phyloP scores from a whole-genome alignment of 1,139 yeast species.

The Diutina mesorugosa region DNA sequence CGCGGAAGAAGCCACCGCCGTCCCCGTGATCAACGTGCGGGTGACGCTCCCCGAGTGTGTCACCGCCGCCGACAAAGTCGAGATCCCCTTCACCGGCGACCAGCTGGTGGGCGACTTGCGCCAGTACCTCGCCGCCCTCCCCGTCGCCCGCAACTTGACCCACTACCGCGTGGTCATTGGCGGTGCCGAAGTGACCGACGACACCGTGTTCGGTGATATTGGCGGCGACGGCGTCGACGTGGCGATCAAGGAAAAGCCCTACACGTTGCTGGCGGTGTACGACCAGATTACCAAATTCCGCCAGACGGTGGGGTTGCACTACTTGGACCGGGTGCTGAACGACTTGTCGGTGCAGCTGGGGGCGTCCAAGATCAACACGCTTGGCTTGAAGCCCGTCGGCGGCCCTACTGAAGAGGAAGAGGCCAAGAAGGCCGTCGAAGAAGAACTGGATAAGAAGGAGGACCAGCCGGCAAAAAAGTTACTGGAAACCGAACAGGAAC shows the following conservation, averaged over 20 bases:
- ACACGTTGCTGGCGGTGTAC: conserved; percentile 25
- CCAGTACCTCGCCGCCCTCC: conserved; percentile 41
- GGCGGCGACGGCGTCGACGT: conserved; percentile 5
- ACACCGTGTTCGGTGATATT: conserved; percentile 18
- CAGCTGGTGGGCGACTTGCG: conserved; percentile 49
- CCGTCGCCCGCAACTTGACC: conserved; percentile 47
- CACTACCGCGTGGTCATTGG: conserved; percentile 37
- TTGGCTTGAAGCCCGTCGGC: conserved; percentile 16
- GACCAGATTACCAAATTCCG: conserved; percentile 30
- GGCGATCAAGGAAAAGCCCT: conserved; percentile 19
- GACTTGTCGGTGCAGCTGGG: conserved; percentile 13
- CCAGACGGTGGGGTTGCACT: conserved; percentile 32
- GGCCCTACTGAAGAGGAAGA: conserved; percentile 4
- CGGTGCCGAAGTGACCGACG: conserved; percentile 23
- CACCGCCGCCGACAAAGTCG: conserved; percentile 12
- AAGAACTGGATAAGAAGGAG: conserved; percentile 3
- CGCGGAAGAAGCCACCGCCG: background rate
- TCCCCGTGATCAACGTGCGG: conserved; percentile 12
- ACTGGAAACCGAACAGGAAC: conserved; percentile 12
- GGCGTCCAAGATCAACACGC: conserved; percentile 14
- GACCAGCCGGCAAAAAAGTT: conserved; percentile 8
- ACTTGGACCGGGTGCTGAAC: conserved; percentile 19
- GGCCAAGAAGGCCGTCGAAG: conserved; percentile 2
- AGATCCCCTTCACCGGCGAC: conserved; percentile 18
- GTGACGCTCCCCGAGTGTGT: conserved; percentile 21